Evolutionary conservation across 139 green algal species (phyloP).

Genomic region (Auxenochlorella protothecoides): DNA sequence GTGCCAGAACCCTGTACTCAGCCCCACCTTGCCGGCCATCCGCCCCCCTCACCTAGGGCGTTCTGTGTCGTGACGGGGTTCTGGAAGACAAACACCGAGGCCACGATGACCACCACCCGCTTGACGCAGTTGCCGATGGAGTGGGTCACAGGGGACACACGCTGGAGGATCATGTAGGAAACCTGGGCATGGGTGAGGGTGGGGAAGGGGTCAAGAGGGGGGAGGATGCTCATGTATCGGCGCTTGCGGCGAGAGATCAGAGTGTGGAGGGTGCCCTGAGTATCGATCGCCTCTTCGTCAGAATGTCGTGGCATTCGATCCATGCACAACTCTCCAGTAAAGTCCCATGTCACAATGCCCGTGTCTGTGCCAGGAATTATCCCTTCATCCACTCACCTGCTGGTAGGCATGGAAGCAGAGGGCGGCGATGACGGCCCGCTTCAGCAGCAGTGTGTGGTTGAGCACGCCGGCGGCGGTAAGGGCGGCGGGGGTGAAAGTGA

Average conservation of each 20-base stretch:
- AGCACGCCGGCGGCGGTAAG: slow-evolving; percentile 34
- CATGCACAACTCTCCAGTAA: too few relatives aligned
- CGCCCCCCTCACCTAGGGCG: slow-evolving; percentile 14
- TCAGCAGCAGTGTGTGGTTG: slow-evolving; percentile 30
- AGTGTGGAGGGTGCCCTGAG: too few relatives aligned
- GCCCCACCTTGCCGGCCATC: background rate
- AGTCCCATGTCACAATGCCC: too few relatives aligned
- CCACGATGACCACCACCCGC: slow-evolving; percentile 91
- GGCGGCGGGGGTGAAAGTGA: slow-evolving; percentile 44
- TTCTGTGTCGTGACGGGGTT: slow-evolving; percentile 65
- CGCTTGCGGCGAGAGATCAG: too few relatives aligned
- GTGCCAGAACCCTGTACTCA: too few relatives aligned
- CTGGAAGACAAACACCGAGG: slow-evolving; percentile 82
- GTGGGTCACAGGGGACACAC: slow-evolving; percentile 93
- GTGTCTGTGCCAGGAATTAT: too few relatives aligned
- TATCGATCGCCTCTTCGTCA: too few relatives aligned
- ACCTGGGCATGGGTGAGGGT: slow-evolving; percentile 35
- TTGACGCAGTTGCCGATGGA: slow-evolving; percentile 99
- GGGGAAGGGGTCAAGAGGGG: slow-evolving; percentile 4
- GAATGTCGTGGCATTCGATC: too few relatives aligned
- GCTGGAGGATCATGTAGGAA: slow-evolving; percentile 79
- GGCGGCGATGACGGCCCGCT: slow-evolving; percentile 45
- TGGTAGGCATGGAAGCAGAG: slow-evolving; percentile 97
- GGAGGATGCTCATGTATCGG: too few relatives aligned
- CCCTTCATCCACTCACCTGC: slow-evolving; percentile 24